These are phyloP conservation scores for Gracilaria caudata DNA, from an alignment of 23 red algal genomes.

Conservation along the genomic window DNA sequence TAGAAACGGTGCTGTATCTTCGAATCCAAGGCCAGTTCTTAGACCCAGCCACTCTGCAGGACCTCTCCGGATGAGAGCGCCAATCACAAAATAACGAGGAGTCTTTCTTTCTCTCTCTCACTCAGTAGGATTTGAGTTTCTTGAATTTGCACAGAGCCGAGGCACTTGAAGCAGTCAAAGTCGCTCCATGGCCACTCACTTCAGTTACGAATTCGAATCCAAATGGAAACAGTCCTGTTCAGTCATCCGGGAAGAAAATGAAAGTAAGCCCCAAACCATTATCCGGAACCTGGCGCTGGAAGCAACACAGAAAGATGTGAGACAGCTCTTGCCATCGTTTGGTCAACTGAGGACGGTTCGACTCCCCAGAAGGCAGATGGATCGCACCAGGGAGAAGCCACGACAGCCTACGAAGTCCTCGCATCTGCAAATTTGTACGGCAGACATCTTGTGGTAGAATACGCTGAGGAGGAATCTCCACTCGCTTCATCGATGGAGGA, in stretches of 20 bases:
- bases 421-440: conserved; percentile 89
- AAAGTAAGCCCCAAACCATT: conserved; percentile 72
- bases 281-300: conserved; percentile 95
- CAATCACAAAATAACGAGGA: conserved; percentile 47
- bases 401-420: conserved; percentile 59
- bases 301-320: conserved; percentile 82
- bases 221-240: not conserved
- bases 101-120: no score
- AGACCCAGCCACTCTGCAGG: no score
- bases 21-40: no score
- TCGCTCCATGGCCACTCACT: conserved; percentile 80
- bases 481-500: conserved; percentile 28
- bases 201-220: conserved; percentile 66
- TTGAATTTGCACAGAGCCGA: conserved; percentile 74
- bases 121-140: conserved; percentile 90
- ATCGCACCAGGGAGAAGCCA: conserved; percentile 60
- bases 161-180: conserved; percentile 76
- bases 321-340: conserved; percentile 85
- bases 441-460: conserved; percentile 87
- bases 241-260: conserved; percentile 2
- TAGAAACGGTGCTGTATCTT: no score
- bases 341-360: conserved; percentile 81
- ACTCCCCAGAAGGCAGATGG: conserved; percentile 88
- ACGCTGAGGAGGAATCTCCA: conserved; percentile 47
- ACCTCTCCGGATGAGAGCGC: no score